Conservation (phyloP, 768 basidiomycete genomes). For the Termitomyces sp. region DNA sequence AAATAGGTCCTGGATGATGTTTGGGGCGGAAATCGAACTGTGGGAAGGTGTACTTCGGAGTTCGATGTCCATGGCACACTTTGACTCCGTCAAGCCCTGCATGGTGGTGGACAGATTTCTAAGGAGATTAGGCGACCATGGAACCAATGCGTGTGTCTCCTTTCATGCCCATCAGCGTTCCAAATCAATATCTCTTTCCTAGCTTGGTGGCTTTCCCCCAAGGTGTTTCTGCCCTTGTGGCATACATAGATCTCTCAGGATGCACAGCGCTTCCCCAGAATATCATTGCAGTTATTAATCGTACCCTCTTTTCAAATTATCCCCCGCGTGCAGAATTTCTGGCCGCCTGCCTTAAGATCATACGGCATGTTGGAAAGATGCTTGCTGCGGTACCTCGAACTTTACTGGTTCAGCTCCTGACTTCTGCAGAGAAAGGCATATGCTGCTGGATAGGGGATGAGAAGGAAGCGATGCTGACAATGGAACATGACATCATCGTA, state of each 20-base stretch:
- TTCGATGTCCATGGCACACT: constrained; percentile 21
- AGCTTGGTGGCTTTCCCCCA: constrained; percentile 20
- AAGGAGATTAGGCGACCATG: constrained; percentile 17
- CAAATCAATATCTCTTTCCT: neutral
- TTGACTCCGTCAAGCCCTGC: constrained; percentile 10
- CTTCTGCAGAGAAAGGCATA: constrained; percentile 30
- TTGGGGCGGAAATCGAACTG: constrained; percentile 28
- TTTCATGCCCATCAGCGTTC: neutral
- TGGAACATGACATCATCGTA: constrained; percentile 46
- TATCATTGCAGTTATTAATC: constrained; percentile 23
- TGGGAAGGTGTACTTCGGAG: constrained; percentile 36
- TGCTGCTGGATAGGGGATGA: constrained; percentile 51
- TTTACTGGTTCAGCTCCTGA: constrained; percentile 29
- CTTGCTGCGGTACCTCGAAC: constrained; percentile 21
- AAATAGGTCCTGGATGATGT: constrained; percentile 41
- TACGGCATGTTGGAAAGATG: constrained; percentile 27
- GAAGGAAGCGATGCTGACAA: constrained; percentile 27
- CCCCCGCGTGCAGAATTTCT: constrained; percentile 21
- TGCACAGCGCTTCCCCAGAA: constrained; percentile 12
- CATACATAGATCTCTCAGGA: constrained; percentile 15
- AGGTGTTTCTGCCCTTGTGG: constrained; percentile 17
- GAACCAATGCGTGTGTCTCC: constrained; percentile 7
- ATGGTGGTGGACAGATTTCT: constrained; percentile 23
- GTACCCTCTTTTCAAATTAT: constrained; percentile 28
- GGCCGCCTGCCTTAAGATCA: constrained; percentile 26